Conservation (phyloP, 2,329 filamentous ascomycete species). For the Penicillium griseofulvum region DNA sequence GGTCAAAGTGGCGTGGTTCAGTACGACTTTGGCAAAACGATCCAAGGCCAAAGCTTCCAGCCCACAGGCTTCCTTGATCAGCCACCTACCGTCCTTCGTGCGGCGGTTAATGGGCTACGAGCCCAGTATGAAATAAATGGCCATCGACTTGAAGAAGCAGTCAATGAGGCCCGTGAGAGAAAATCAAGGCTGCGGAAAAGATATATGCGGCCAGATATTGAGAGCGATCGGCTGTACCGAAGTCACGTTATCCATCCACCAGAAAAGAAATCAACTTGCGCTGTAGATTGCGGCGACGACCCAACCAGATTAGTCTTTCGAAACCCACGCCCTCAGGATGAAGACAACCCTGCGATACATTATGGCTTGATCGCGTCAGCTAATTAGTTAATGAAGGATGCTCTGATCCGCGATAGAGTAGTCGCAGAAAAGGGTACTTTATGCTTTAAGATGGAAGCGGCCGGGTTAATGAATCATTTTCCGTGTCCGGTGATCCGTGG, state of each 20-base stretch:
- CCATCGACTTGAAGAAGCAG: neutral
- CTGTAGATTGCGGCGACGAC: neutral
- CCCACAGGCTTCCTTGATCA: neutral
- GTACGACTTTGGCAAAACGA: constrained; percentile 28
- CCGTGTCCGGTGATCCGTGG: too few species aligned
- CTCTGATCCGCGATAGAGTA: neutral
- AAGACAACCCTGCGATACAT: neutral
- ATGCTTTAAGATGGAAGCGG: too few species aligned
- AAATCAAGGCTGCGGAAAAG: neutral
- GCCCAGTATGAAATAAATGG: neutral
- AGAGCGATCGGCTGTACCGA: neutral
- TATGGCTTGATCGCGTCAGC: neutral
- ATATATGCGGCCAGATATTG: neutral
- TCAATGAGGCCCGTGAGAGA: neutral
- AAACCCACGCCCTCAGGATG: neutral
- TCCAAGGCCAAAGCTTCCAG: neutral
- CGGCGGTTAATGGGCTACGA: neutral
- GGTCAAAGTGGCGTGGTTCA: constrained; percentile 24
- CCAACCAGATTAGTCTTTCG: neutral
- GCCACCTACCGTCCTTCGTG: neutral
- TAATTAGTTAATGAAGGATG: neutral
- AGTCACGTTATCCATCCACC: neutral
- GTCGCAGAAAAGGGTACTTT: neutral
- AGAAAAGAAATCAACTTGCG: neutral
- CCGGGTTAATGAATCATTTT: too few species aligned